Conservation (phyloP, 495 filamentous ascomycete genomes). For the Xylaria telfairii region DNA sequence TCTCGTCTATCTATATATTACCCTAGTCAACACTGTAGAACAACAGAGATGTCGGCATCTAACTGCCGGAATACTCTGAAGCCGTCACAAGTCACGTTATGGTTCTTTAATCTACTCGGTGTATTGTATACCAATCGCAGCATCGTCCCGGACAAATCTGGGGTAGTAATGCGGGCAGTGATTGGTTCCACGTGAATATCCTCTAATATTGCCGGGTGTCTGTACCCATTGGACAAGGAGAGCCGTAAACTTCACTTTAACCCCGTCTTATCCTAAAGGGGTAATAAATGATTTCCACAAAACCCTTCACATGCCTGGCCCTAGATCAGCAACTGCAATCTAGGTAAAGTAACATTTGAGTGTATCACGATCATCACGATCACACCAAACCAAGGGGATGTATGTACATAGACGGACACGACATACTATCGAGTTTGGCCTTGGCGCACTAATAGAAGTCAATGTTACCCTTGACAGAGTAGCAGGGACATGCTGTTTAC, state of each 20-base stretch:
- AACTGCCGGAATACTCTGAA: conserved; percentile 10
- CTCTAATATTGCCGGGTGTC: conserved; percentile 18
- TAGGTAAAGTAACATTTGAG: neutral
- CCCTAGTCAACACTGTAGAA: too few species aligned
- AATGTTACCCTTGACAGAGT: too few species aligned
- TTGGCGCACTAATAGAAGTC: too few species aligned
- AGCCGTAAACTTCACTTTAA: neutral
- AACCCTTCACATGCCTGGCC: neutral
- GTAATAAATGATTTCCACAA: neutral
- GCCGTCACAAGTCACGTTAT: neutral
- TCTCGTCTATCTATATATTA: neutral
- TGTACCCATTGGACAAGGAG: neutral
- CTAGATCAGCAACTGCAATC: neutral
- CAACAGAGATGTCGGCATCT: neutral
- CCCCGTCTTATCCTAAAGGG: conserved; percentile 5
- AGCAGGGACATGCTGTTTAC: too few species aligned
- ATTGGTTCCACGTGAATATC: conserved; percentile 15
- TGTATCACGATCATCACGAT: too few species aligned
- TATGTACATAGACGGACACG: too few species aligned
- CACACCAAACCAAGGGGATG: too few species aligned
- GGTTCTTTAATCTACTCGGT: conserved; percentile 3
- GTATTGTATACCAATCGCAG: neutral
- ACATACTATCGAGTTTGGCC: too few species aligned
- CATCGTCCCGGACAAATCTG: neutral
- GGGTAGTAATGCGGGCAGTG: neutral